A percentile compares a stretch with the other conserved stretches of the same genome.
Conservation (phyloP, 164 flowering plant species). For the Magnolia kwangsiensis region DNA sequence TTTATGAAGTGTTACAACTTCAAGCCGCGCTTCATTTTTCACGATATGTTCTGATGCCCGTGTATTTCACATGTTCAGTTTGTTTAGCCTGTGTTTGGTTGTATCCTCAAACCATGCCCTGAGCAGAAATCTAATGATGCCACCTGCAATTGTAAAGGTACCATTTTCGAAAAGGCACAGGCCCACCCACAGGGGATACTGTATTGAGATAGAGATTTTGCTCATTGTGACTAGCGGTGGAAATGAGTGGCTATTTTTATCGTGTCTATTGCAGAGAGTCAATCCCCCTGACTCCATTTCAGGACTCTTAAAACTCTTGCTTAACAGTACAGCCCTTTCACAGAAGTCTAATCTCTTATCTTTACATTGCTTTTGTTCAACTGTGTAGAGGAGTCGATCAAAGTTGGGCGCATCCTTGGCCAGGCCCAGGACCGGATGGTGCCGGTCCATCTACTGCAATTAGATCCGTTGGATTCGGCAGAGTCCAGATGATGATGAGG, state of each 20-base stretch:
- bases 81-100: too few species aligned
- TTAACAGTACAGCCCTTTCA: too few species aligned
- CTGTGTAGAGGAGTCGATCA: constrained; percentile 49
- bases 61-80: not conserved
- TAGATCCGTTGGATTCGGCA: constrained; percentile 65
- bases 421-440: constrained; percentile 67
- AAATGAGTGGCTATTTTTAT: not conserved
- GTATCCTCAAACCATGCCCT: too few species aligned
- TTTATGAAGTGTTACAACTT: not conserved
- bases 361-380: constrained; percentile 7
- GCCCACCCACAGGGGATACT: not conserved
- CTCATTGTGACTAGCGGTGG: not conserved
- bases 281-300: too few species aligned
- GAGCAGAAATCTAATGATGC: too few species aligned
- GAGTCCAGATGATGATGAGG: constrained; percentile 98
- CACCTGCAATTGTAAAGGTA: too few species aligned
- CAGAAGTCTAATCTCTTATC: not conserved
- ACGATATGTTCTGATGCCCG: not conserved
- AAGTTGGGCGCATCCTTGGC: constrained; percentile 67
- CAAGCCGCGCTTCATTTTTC: not conserved
- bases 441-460: constrained; percentile 80
- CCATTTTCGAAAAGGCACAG: too few species aligned
- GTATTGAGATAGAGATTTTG: not conserved
- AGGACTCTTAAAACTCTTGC: too few species aligned
- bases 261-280: not conserved